Evolutionary conservation across 2,329 filamentous ascomycete genomes (phyloP), one percentile per base, ranked within the genome.

Genomic region (Leptographium flavum): DNA sequence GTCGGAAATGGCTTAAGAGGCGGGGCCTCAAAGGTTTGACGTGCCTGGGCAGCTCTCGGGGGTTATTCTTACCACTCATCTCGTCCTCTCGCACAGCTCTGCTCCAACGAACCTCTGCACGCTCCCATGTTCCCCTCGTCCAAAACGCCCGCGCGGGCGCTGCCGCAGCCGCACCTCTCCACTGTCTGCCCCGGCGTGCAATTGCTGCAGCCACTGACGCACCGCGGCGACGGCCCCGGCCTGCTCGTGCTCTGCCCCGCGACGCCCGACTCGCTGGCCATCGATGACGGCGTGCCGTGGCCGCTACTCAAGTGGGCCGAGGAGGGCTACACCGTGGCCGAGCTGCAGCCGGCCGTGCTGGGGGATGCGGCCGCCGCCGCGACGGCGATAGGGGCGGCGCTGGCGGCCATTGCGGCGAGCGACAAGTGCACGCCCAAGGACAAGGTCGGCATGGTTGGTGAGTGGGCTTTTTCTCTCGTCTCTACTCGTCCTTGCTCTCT

Each of bases 291-390:
- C 13, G 45, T 47, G 22, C 47, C 47, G 1, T 44, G 37, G 9
- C 73, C 75, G 0, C 54, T 74, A 14, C 56, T 73, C 49, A 85
- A 84, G 59, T 84, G 81, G 81, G 79, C 79, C 0, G 80, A 85
- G 55, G 81, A 85, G 56, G 77, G 80, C 0, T 83, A 74, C 51
- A 64, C 72, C 0, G 76, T 83, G 3, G 74, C 65, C 0, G 70
- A 81, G 56, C 56, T 83, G 1, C 55, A 60, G 2, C 63, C 2
- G 52, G 50, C n/a, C 40, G 51, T 25, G 35, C 7, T 9, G 51
- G 21, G 41, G 49, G 17, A 40, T 51, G 42, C 45, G 88, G 15
- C 43, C 50, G 15, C 40, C 59, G 0, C 22, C 30, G 17, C n/a
- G n/a, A n/a, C n/a, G n/a, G n/a, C n/a, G n/a, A n/a, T 45, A n/a